A percentile compares a stretch with the other conserved stretches of the same genome.
Evolutionary conservation across 2,329 filamentous ascomycete species (phyloP).

Genomic region (Aspergillus felis): DNA sequence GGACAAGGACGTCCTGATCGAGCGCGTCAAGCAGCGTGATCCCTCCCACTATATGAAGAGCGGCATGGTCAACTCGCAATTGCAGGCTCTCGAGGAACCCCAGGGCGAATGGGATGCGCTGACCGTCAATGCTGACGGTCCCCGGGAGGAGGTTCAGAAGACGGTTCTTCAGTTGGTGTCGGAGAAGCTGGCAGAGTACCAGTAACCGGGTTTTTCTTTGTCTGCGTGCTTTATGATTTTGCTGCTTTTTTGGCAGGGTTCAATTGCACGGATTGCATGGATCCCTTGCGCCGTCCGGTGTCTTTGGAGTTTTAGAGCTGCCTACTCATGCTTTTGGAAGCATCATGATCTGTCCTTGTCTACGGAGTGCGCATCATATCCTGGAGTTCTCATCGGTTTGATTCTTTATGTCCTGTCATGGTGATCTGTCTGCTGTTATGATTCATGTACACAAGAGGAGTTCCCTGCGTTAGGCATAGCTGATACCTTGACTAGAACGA

Average conservation of each 20-base stretch:
- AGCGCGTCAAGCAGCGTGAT: conserved; percentile 69
- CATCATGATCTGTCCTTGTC: background rate
- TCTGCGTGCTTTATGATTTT: background rate
- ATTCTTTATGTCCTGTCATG: background rate
- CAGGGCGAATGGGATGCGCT: conserved; percentile 70
- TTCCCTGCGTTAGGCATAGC: background rate
- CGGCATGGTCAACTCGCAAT: conserved; percentile 90
- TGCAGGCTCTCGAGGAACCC: conserved; percentile 82
- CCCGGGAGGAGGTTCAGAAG: conserved; percentile 55
- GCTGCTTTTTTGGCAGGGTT: conserved; percentile 6
- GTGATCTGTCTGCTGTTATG: background rate
- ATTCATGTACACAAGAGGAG: background rate
- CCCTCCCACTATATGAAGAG: conserved; percentile 93
- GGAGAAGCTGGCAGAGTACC: conserved; percentile 49
- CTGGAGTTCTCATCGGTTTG: background rate
- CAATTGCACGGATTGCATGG: background rate
- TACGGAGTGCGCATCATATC: background rate
- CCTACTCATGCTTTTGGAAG: background rate
- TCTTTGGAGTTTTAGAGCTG: conserved; percentile 11
- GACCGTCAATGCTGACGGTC: conserved; percentile 58
- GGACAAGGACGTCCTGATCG: conserved; percentile 67
- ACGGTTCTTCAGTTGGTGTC: conserved; percentile 58
- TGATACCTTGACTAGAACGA: background rate
- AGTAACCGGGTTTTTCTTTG: conserved; percentile 10
- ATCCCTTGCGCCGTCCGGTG: conserved; percentile 5